phyloP scores from a whole-genome alignment of 2,329 filamentous ascomycete genomes.

The Colletotrichum liriopes region DNA sequence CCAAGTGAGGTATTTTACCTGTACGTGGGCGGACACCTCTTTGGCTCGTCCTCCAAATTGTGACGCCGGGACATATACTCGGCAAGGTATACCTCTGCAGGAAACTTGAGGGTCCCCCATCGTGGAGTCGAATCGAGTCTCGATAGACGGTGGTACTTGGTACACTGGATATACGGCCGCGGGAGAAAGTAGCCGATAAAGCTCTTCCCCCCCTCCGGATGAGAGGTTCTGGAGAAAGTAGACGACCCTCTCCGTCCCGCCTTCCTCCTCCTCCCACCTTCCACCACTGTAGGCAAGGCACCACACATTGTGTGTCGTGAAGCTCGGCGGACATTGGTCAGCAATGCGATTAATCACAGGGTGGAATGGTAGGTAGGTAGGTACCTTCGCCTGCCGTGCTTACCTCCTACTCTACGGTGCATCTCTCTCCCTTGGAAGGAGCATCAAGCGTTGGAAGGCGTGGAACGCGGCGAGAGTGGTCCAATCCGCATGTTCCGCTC shows the following conservation, averaged over 20 bases:
- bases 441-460: not conserved
- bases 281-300: not conserved
- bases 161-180: not conserved
- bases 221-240: constrained; percentile 13
- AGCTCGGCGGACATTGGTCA: too few relatives aligned
- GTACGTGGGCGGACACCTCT: not conserved
- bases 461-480: constrained; percentile 20
- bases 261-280: constrained; percentile 6
- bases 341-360: not conserved
- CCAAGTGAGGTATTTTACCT: constrained; percentile 14
- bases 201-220: not conserved
- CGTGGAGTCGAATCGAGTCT: not conserved
- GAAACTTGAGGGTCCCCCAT: not conserved
- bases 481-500: constrained; percentile 20
- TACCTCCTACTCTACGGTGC: not conserved
- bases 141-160: not conserved
- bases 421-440: not conserved
- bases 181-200: not conserved
- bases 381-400: not conserved
- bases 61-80: not conserved
- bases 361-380: not conserved
- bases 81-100: constrained; percentile 6
- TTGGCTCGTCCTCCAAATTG: not conserved
- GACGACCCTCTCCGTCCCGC: constrained; percentile 10
- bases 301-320: not conserved